Base-by-base conservation (phyloP, 2,329 filamentous ascomycete genomes). In the Colletotrichum liriopes region DNA sequence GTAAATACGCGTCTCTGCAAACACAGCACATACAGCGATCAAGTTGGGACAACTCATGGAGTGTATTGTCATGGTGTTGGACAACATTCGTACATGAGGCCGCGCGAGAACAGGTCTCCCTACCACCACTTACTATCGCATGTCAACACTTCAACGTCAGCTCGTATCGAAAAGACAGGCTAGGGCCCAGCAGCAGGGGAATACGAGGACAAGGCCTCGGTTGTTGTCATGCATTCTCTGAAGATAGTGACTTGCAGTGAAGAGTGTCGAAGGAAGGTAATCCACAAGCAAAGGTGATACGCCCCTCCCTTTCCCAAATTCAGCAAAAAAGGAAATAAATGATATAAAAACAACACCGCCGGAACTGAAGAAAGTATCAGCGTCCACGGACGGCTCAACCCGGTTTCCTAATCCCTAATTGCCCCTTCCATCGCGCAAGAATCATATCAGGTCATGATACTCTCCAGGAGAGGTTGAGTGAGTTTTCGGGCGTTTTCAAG, bases 31-130 rank as follows among this genome's bases (percentile, higher is more conserved):
- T 77, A 78, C 16, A 79, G 79, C 37, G 76, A 76, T 6, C 83
- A 85, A 63, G 82, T 81, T 14, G 81, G 79, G 79, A 1, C 79
- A 82, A 65, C 66, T 85, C 51, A 84, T 86, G 81, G 83, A 84
- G 71, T 81, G 77, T 58, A 82, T 85, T 4, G 84, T 86, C 18
- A 77, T 78, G 12, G 82, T 76, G 32, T 75, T 85, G 26, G 84
- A 86, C 73, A 79, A 79, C 29, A 81, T 85, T 41, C 75, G 74
- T 11, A 76, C 81, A 37, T 83, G 29, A 59, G 64, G 77, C 20
- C 23, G 20, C 14, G 29, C 49, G 12, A 23, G 7, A 16, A 51
- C 14, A 14, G 8, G 7, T 29, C n/a, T 9, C 3, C 20, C 32
- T 14, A 45, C 52, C 11, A n/a, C 12, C 18, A 56, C 45, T 23